Evolutionary conservation across 2,329 filamentous ascomycete species (phyloP).

Genomic region (Ophiocordyceps camponoti-floridani): DNA sequence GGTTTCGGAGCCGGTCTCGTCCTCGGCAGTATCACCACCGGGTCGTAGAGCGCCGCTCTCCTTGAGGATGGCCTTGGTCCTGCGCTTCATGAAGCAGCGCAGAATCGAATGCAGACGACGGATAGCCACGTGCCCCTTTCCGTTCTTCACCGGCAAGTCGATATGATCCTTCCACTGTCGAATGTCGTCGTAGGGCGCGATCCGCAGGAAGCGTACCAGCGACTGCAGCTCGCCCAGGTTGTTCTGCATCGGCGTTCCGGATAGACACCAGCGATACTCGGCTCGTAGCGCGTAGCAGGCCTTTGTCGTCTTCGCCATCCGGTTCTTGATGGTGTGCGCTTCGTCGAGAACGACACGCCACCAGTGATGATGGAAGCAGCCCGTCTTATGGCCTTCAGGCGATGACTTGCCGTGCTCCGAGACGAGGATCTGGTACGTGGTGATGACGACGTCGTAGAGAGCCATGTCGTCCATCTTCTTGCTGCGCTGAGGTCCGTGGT

Average conservation of each 20-base stretch:
- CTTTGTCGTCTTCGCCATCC: constrained; percentile 87
- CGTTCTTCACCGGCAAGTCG: constrained; percentile 73
- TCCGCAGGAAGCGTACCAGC: constrained; percentile 78
- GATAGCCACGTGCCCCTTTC: constrained; percentile 78
- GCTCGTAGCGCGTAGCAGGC: constrained; percentile 72
- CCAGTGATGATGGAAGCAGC: constrained; percentile 86
- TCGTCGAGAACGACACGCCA: constrained; percentile 92
- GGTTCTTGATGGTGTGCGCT: constrained; percentile 96
- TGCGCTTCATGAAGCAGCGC: constrained; percentile 94
- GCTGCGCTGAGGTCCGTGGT: constrained; percentile 74
- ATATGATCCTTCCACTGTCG: constrained; percentile 84
- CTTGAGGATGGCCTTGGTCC: constrained; percentile 93
- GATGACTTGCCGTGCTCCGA: constrained; percentile 68
- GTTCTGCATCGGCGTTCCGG: constrained; percentile 95
- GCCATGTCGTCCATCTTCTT: constrained; percentile 63
- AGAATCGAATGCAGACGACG: constrained; percentile 68
- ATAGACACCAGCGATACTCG: constrained; percentile 90
- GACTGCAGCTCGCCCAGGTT: constrained; percentile 94
- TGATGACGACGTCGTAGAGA: constrained; percentile 86
- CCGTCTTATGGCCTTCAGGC: constrained; percentile 46
- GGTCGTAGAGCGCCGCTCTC: constrained; percentile 66
- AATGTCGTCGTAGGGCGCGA: constrained; percentile 78
- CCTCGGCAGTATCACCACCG: constrained; percentile 42
- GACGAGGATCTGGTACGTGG: constrained; percentile 87
- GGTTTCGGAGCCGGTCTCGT: constrained; percentile 29